Percentiles rank a stretch among this genome's conserved stretches.
Conservation (phyloP, 257 asterid genomes). For the Nyctanthes arbortristis region DNA sequence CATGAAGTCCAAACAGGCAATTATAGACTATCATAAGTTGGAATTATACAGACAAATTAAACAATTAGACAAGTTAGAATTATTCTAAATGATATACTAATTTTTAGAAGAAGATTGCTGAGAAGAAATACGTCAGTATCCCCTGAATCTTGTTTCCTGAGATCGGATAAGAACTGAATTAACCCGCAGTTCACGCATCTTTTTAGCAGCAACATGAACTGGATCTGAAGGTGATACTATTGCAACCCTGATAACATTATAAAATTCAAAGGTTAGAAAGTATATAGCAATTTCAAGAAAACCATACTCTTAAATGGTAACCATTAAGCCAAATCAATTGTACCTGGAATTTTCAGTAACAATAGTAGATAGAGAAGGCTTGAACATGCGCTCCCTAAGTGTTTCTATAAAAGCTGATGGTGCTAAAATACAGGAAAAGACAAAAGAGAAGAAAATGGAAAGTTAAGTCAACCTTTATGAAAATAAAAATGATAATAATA, state of each 20-base stretch:
- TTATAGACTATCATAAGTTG: conserved; percentile 20
- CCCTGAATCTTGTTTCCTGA: conserved; percentile 77
- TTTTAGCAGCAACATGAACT: conserved; percentile 83
- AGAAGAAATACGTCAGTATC: conserved; percentile 74
- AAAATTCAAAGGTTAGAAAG: conserved; percentile 28
- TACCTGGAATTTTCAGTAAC: conserved; percentile 77
- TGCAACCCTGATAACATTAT: conserved; percentile 63
- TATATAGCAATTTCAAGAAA: conserved; percentile 18
- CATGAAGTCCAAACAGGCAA: conserved; percentile 33
- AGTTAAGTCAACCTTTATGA: not conserved
- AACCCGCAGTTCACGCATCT: conserved; percentile 81
- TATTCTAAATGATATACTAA: not conserved
- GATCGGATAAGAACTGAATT: conserved; percentile 73
- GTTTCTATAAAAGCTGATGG: conserved; percentile 84
- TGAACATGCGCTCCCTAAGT: conserved; percentile 89
- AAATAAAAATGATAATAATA: conserved; percentile 7
- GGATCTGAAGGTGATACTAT: conserved; percentile 74
- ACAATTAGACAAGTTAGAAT: not conserved
- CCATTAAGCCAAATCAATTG: conserved; percentile 14
- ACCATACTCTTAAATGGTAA: conserved; percentile 6
- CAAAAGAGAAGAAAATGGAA: conserved; percentile 7
- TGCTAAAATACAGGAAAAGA: conserved; percentile 51
- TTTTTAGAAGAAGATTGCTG: conserved; percentile 10
- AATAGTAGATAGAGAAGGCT: conserved; percentile 84
- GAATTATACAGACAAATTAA: not conserved